Evolutionary conservation across 768 basidiomycete species (phyloP), one percentile per base, ranked within the genome.

Genomic region (Podaxis carcinomalis): DNA sequence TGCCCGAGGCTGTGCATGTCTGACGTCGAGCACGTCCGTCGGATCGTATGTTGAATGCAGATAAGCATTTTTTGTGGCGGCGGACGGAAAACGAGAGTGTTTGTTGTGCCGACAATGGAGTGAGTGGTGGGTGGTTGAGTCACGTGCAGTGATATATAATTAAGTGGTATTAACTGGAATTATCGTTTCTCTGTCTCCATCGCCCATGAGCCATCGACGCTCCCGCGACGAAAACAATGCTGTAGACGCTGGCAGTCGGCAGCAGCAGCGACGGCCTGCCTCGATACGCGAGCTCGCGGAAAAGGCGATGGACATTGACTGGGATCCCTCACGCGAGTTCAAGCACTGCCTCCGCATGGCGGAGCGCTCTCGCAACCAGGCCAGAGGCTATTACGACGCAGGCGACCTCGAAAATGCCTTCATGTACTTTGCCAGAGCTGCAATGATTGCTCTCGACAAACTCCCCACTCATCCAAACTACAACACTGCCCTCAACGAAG

Each of bases 381-480:
- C 81, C 28, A 83, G 80, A 63, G 73, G 73, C 23, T 74, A 73
- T 65, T 72, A 73, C 1, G 76, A 79, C 37, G 73, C 75, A 19
- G 80, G 81, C 1, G 85, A 93, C 69, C 74, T 86, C 51, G 88
- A 92, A 69, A 75, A 72, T n/a, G 88, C 87, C 1, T 93, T 92
- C 70, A 77, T 92, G 16, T 79, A 84, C 63, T 84, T 82, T 53
- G 90, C 90, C 2, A 83, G 79, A 62, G 88, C 90, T 7, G 90
- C 90, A 0, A 90, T 88, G 1, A 75, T 93, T 60, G 88, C 92
- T 4, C 81, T 91, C 10, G 90, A 93, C 75, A 87, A 83, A 64
- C 75, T 93, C n/a, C 91, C 91, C 0, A 74, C 76, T 1, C 92
- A 93, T 73, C 75, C 79, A 56, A 86, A 90, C 47, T 93, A 88